Conservation (phyloP, 371 early-diverging fungal genomes). For the Actinomortierella ambigua region DNA sequence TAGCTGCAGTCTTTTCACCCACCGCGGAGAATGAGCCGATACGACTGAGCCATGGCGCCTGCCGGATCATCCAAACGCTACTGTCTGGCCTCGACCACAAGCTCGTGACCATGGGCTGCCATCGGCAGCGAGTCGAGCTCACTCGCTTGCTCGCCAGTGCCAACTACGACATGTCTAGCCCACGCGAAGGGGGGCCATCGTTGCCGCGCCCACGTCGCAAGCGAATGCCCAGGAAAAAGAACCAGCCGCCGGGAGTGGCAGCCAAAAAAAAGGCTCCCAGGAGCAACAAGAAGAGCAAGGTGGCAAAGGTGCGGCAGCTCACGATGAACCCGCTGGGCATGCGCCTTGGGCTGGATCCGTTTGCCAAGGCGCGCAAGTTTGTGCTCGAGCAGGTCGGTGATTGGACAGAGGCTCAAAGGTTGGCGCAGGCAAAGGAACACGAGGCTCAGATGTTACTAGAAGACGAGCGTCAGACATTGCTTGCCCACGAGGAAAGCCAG, state of each 20-base stretch:
- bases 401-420: too few species aligned
- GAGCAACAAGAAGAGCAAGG: neutral
- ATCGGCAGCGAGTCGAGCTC: constrained; percentile 22
- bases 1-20: constrained; percentile 16
- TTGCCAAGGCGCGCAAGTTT: constrained; percentile 13
- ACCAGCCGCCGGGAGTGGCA: neutral
- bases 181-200: neutral
- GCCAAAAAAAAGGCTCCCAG: neutral
- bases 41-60: constrained; percentile 13
- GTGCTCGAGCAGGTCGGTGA: neutral
- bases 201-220: neutral
- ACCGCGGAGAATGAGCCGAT: neutral
- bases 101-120: constrained; percentile 32
- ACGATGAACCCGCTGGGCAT: constrained; percentile 19
- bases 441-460: too few species aligned
- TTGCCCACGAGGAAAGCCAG: too few species aligned
- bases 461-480: too few species aligned
- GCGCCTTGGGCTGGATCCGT: constrained; percentile 17
- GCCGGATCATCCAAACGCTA: constrained; percentile 25
- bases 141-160: constrained; percentile 6
- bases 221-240: too few species aligned
- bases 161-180: neutral
- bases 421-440: too few species aligned
- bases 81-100: constrained; percentile 20
- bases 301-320: constrained; percentile 2